Percentiles rank a stretch among this genome's conserved stretches.
Conservation (phyloP, 306 rosid genomes). For the Gillenia trifoliata region DNA sequence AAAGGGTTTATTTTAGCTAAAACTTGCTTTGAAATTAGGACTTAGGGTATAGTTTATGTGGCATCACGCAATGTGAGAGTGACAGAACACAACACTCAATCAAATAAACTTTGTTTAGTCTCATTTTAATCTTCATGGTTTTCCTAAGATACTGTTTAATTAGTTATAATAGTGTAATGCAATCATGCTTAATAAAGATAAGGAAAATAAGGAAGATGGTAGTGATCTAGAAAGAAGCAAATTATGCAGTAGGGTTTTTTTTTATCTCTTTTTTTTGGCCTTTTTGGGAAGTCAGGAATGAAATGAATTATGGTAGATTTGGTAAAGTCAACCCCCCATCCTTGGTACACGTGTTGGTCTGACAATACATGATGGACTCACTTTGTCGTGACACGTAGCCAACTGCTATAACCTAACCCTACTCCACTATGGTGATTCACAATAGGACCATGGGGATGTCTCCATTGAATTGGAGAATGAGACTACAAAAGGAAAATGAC, state of each 20-base stretch:
- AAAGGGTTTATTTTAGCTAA: constrained; percentile 15
- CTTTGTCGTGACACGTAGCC: constrained; percentile 46
- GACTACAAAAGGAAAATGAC: too few relatives aligned
- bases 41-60: not conserved
- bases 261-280: not conserved
- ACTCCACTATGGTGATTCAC: constrained; percentile 4
- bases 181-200: constrained; percentile 8
- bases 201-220: not conserved
- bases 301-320: not conserved
- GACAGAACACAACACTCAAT: constrained; percentile 34
- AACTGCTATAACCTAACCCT: constrained; percentile 2
- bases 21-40: constrained; percentile 3
- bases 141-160: constrained; percentile 9
- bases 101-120: constrained; percentile 20
- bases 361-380: constrained; percentile 42
- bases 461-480: not conserved
- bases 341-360: constrained; percentile 52
- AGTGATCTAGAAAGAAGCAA: constrained; percentile 8
- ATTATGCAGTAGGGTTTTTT: not conserved
- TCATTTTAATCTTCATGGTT: constrained; percentile 5
- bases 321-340: constrained; percentile 32
- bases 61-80: constrained; percentile 22
- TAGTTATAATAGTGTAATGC: not conserved
- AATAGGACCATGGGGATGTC: not conserved
- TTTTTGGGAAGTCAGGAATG: not conserved